Conservation (phyloP, 2,329 filamentous ascomycete species). For the Colletotrichum lini region DNA sequence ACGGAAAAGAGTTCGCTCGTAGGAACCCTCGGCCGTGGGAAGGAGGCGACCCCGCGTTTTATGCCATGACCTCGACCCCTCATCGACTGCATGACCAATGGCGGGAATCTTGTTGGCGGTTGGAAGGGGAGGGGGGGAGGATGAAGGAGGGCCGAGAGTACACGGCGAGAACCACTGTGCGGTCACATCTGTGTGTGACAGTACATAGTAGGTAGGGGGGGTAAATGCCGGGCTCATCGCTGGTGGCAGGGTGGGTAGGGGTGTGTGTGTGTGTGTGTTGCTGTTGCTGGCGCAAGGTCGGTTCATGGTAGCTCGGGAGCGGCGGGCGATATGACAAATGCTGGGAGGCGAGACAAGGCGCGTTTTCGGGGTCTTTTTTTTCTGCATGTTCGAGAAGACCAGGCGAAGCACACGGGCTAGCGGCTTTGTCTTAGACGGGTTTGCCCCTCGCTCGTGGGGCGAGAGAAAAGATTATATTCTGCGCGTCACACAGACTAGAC, state of each 20-base stretch:
- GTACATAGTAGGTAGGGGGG: not conserved
- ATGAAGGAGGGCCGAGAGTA: conserved; percentile 25
- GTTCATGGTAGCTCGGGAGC: not conserved
- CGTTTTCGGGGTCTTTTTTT: not conserved
- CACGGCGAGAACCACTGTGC: conserved; percentile 32
- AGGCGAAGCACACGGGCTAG: not conserved
- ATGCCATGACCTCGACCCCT: conserved; percentile 33
- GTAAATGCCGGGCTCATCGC: conserved; percentile 12
- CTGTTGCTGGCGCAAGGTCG: not conserved
- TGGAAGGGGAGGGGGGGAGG: not conserved
- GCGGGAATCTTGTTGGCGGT: conserved; percentile 35
- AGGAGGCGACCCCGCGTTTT: conserved; percentile 41
- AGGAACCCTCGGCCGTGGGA: not conserved
- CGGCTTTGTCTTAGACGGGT: not conserved
- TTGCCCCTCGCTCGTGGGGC: not conserved
- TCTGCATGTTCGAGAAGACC: conserved; percentile 2
- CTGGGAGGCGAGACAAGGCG: not conserved
- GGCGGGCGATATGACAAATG: conserved; percentile 24
- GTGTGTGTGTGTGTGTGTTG: not conserved
- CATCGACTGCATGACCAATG: conserved; percentile 39
- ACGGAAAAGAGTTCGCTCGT: not conserved
- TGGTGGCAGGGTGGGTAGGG: conserved; percentile 5
- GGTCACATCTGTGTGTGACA: conserved; percentile 30
- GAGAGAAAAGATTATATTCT: not conserved
- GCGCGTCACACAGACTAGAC: not conserved